Evolutionary conservation across 2,329 filamentous ascomycete species (phyloP).

Genomic region (Fusarium verticillioides): DNA sequence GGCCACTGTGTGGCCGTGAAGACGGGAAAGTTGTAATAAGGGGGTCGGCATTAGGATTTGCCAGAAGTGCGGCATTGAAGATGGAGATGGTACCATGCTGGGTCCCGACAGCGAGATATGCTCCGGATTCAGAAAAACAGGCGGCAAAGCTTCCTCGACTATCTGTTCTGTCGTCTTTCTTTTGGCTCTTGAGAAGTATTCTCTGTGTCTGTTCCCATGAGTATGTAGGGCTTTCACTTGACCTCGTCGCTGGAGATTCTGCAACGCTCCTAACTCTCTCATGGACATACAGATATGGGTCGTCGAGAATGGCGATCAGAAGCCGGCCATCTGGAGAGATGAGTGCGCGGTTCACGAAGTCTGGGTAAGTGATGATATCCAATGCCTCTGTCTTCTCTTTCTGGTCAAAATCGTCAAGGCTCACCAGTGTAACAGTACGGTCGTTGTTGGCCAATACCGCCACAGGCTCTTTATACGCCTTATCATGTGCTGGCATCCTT

Average conservation of each 20-base stretch:
- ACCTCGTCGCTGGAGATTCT: constrained; percentile 34
- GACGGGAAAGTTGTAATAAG: constrained; percentile 82
- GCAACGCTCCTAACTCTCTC: constrained; percentile 59
- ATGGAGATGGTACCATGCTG: constrained; percentile 84
- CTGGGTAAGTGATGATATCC: constrained; percentile 77
- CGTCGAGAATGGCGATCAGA: constrained; percentile 87
- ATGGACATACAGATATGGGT: constrained; percentile 88
- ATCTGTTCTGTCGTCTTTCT: constrained; percentile 63
- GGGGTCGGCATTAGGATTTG: constrained; percentile 61
- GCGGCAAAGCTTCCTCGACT: constrained; percentile 79
- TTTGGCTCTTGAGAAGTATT: constrained; percentile 69
- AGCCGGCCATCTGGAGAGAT: constrained; percentile 88
- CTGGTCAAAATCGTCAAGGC: constrained; percentile 69
- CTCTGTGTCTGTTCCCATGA: constrained; percentile 64
- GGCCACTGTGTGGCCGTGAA: constrained; percentile 74
- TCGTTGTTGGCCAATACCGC: constrained; percentile 91
- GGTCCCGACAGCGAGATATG: constrained; percentile 79
- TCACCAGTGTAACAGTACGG: constrained; percentile 86
- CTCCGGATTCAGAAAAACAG: constrained; percentile 78
- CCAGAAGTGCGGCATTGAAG: constrained; percentile 68
- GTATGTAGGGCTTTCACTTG: constrained; percentile 48
- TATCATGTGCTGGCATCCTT: constrained; percentile 39
- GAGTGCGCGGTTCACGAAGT: constrained; percentile 93
- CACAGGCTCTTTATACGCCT: constrained; percentile 64
- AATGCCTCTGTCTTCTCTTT: constrained; percentile 65